These are phyloP conservation scores for Phaeosphaeria sp. DNA, from an alignment of 2,329 filamentous ascomycete genomes.

Conservation along the genomic window DNA sequence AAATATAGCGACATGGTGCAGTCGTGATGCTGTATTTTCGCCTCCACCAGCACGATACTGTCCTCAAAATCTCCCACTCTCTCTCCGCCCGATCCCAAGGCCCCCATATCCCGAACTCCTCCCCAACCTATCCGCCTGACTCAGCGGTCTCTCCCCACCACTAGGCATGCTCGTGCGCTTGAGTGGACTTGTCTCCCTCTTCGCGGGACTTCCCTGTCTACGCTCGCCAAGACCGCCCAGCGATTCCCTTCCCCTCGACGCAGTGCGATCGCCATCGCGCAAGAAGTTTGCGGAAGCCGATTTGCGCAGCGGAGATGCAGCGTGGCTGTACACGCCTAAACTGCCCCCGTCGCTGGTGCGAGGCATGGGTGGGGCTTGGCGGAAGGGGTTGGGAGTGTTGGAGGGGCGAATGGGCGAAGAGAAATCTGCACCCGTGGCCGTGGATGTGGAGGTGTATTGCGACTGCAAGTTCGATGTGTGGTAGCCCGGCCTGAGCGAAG, in stretches of 20 bases:
- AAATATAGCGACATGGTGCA: not conserved
- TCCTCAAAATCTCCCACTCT: constrained; percentile 31
- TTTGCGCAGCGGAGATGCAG: constrained; percentile 84
- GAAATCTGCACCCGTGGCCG: constrained; percentile 43
- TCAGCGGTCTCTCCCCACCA: constrained; percentile 14
- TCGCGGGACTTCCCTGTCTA: constrained; percentile 42
- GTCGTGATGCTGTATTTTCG: no score
- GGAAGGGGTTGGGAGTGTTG: constrained; percentile 55
- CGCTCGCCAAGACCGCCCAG: constrained; percentile 32
- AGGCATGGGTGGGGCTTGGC: constrained; percentile 59
- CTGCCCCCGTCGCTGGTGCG: constrained; percentile 73
- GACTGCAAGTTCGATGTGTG: constrained; percentile 19
- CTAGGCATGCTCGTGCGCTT: constrained; percentile 52
- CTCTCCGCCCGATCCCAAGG: constrained; percentile 33
- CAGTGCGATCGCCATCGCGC: constrained; percentile 33
- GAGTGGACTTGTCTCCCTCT: constrained; percentile 50
- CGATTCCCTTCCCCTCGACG: constrained; percentile 20
- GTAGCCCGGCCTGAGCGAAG: constrained; percentile 27
- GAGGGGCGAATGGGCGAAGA: constrained; percentile 56
- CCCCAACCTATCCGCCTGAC: constrained; percentile 24
- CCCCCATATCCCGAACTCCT: constrained; percentile 30
- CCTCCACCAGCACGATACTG: not conserved
- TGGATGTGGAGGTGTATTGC: constrained; percentile 48
- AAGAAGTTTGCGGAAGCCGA: constrained; percentile 66
- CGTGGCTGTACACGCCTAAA: constrained; percentile 80